These are phyloP conservation scores for Blastobotrys illinoisensis DNA, from an alignment of 1,139 yeast genomes.

Conservation along the genomic window DNA sequence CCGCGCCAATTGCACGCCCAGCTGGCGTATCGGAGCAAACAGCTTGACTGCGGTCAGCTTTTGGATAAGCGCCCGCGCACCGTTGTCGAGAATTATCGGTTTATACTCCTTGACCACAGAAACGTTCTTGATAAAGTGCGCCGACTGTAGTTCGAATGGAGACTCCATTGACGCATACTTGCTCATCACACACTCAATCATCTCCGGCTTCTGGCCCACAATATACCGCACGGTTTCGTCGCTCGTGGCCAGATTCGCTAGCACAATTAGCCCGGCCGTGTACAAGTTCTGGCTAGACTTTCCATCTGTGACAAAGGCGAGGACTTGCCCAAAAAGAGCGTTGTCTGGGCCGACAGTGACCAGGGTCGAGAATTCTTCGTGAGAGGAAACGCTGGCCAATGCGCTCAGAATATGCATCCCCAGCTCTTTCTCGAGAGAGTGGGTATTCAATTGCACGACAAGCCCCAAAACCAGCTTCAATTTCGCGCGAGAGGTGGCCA, in stretches of 20 bases:
- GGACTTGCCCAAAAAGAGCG: constrained; percentile 9
- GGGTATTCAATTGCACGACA: not conserved
- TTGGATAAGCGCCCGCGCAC: constrained; percentile 16
- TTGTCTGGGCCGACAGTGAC: constrained; percentile 11
- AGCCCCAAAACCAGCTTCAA: constrained; percentile 11
- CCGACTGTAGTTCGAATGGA: constrained; percentile 24
- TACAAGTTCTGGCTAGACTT: constrained; percentile 4
- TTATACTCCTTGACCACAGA: constrained; percentile 11
- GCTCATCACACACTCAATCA: constrained; percentile 11
- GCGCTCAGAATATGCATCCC: constrained; percentile 9
- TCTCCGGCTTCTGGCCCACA: constrained; percentile 11
- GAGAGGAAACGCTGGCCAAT: constrained; percentile 22
- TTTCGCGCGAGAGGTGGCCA: constrained; percentile 9
- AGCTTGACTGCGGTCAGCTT: constrained; percentile 17
- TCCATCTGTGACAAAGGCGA: constrained; percentile 2
- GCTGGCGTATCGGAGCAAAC: constrained; percentile 13
- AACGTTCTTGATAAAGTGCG: constrained; percentile 24
- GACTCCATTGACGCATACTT: constrained; percentile 9
- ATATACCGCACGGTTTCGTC: constrained; percentile 13
- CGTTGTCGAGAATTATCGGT: constrained; percentile 10
- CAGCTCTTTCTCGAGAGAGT: not conserved
- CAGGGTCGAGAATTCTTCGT: constrained; percentile 14
- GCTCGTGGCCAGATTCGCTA: constrained; percentile 21
- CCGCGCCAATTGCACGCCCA: constrained; percentile 10
- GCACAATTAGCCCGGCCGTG: constrained; percentile 5